phyloP scores from a whole-genome alignment of 306 rosid genomes.

The Ormosia semicastrata region DNA sequence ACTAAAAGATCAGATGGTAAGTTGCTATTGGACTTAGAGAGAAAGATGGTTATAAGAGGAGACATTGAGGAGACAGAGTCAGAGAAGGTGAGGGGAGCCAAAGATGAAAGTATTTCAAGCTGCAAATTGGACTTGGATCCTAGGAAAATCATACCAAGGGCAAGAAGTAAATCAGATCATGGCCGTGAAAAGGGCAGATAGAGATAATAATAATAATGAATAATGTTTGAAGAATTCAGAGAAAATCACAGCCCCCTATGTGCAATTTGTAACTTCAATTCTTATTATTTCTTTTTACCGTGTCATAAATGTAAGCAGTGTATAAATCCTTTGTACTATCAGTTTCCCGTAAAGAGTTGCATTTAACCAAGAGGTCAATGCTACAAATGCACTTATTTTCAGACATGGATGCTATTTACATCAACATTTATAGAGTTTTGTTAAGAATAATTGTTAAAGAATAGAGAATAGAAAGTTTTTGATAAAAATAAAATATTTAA shows the following conservation, averaged over 20 bases:
- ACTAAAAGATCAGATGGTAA: conserved; percentile 53
- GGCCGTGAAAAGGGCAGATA: conserved; percentile 59
- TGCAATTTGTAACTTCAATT: conserved; percentile 40
- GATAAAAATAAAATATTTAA: no score
- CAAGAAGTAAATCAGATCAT: conserved; percentile 65
- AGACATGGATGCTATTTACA: no score
- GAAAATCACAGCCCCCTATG: conserved; percentile 12
- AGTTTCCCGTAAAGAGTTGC: background rate
- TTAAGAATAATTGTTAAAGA: no score
- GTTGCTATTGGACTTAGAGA: conserved; percentile 45
- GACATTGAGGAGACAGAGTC: conserved; percentile 45
- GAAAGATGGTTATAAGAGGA: conserved; percentile 43
- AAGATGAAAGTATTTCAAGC: conserved; percentile 42
- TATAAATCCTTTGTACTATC: conserved; percentile 32
- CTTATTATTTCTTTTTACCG: conserved; percentile 26
- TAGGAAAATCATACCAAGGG: conserved; percentile 50
- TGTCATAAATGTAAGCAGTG: conserved; percentile 32
- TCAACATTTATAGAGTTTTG: no score
- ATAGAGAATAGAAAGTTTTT: no score
- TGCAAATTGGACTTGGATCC: conserved; percentile 60
- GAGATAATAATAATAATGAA: conserved; percentile 2
- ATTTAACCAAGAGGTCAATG: background rate
- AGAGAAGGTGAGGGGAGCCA: conserved; percentile 37
- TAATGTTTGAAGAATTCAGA: conserved; percentile 17
- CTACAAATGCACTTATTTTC: no score